These are phyloP conservation scores for Setomelanomma holmii DNA, from an alignment of 2,329 filamentous ascomycete genomes.

Conservation along the genomic window DNA sequence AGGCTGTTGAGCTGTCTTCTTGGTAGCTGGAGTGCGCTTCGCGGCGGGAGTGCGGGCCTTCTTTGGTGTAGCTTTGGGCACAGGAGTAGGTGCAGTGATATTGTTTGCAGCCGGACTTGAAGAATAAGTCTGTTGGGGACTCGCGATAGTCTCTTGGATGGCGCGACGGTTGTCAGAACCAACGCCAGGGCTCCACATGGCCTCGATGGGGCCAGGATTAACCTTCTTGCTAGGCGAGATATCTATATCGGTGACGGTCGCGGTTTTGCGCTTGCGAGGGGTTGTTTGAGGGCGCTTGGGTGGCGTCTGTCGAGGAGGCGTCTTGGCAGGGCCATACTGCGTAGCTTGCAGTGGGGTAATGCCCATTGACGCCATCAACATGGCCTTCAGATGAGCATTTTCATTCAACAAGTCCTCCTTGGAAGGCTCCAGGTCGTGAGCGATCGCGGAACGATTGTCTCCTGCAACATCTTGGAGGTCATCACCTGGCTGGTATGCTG, in stretches of 20 bases:
- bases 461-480: neutral
- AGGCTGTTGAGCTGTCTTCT: neutral
- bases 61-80: neutral
- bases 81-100: neutral
- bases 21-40: slow-evolving; percentile 1
- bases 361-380: neutral
- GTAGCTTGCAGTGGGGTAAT: neutral
- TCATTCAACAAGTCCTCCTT: slow-evolving; percentile 1
- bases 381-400: slow-evolving; percentile 8
- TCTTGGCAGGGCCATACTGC: neutral
- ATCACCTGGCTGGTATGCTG: neutral
- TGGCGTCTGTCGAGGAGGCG: neutral
- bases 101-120: slow-evolving; percentile 10
- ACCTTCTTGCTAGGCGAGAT: neutral
- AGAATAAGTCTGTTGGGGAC: neutral
- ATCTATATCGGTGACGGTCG: neutral
- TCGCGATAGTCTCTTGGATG: neutral
- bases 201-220: slow-evolving; percentile 9
- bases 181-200: slow-evolving; percentile 11
- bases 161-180: neutral
- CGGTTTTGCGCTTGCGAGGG: slow-evolving; percentile 2
- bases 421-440: neutral
- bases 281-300: too few species aligned
- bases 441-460: neutral
- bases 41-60: neutral